These are phyloP conservation scores for Aspergillus affinis DNA, from an alignment of 495 filamentous ascomycete genomes.

Conservation along the genomic window DNA sequence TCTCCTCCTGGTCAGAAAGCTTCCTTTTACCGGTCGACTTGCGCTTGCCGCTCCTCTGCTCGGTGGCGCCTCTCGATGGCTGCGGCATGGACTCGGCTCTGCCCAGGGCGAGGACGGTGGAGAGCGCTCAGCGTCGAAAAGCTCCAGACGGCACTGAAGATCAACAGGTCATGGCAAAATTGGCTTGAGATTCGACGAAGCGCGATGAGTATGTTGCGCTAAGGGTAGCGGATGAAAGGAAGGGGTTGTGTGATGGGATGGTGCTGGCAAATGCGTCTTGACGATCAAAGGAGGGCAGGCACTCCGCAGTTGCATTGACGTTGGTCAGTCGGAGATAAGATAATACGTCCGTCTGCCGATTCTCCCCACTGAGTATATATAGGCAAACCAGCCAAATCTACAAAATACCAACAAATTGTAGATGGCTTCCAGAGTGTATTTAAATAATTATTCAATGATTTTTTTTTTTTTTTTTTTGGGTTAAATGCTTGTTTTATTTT, in stretches of 20 bases:
- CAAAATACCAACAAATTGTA: not conserved
- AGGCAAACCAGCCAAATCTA: not conserved
- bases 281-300: not conserved
- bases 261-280: not conserved
- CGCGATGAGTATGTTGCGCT: not conserved
- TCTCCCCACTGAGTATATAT: too few relatives aligned
- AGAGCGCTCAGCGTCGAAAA: constrained; percentile 25
- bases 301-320: constrained; percentile 19
- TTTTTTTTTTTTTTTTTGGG: too few relatives aligned
- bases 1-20: constrained; percentile 41
- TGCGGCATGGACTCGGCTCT: constrained; percentile 51
- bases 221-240: not conserved
- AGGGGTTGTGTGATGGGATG: constrained; percentile 8
- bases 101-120: constrained; percentile 26
- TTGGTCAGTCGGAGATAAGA: constrained; percentile 27
- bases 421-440: not conserved
- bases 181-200: not conserved
- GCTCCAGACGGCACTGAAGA: constrained; percentile 16
- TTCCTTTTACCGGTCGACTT: constrained; percentile 50
- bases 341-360: constrained; percentile 20
- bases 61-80: constrained; percentile 41
- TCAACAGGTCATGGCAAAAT: constrained; percentile 21
- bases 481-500: not conserved
- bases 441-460: not conserved
- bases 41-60: constrained; percentile 50